Evolutionary conservation across 1,139 yeast genomes (phyloP), one percentile per base, ranked within the genome.

Genomic region (Yamadazyma trypodendri): DNA sequence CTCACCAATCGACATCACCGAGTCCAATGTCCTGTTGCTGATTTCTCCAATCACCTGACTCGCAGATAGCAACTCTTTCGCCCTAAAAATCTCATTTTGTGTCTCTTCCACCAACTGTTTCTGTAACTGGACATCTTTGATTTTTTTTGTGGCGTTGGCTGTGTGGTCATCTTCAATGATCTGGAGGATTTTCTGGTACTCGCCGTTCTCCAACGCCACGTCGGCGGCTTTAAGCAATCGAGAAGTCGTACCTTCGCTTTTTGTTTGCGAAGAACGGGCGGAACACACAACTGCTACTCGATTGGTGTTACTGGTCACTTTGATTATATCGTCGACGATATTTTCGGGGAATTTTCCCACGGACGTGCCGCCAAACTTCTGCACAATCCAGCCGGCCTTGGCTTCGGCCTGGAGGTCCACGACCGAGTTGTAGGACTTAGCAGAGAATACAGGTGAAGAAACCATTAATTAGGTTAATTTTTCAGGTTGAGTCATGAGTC

Each of bases 351-450:
- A 90, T 59, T 92, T 92, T 22, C 98, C 98, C 27, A 92, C 96
- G 32, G 95, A 83, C n/a, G 98, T 92, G 37, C 98, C 98, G 31
- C 98, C 98, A 54, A 87, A 92, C 62, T 92, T 92, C 60, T 92
- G 98, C 7, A 92, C 85, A 16, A 92, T 66, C 97, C 97, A 90
- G 14, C 80, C 80, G 20, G 44, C 38, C n/a, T 48, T 38, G 21
- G 49, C 49, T 30, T 32, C 42, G 20, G 56, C 45, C 20, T 56
- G 57, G 35, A 71, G 56, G 46, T 71, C 77, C 30, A 65, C 55
- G 27, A 71, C 72, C 3, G 76, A 69, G 41, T 67, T 70, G 44
- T 67, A 71, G 3, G 73, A 63, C 28, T 21, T 39, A 35, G 52
- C 52, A 10, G 35, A 27, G 7, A 32, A 21, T 18, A 12, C 29